A percentile compares a stretch with the other conserved stretches of the same genome.
Evolutionary conservation across 306 rosid species (phyloP).

Genomic region (Cucurbita moschata): DNA sequence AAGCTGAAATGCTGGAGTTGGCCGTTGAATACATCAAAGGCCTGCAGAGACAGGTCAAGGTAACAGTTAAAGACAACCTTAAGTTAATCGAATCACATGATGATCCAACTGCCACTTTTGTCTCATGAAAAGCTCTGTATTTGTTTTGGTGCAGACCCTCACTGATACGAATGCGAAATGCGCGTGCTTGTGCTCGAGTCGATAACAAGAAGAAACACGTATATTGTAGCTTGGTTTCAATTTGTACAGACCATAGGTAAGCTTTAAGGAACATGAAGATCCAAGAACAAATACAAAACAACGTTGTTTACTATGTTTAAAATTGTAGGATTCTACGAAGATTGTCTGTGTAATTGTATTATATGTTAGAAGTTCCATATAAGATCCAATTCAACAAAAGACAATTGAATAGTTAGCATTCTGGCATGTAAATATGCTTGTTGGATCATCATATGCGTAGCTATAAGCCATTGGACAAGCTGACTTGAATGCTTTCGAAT

Average conservation of each 20-base stretch:
- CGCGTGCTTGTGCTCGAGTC: slow-evolving; percentile 48
- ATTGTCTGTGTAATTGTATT: not conserved
- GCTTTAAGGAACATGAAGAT: slow-evolving; percentile 1
- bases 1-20: slow-evolving; percentile 76
- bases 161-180: slow-evolving; percentile 45
- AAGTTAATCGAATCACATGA: not conserved
- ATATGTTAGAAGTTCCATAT: not conserved
- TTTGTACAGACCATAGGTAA: not conserved
- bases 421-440: slow-evolving; percentile 48
- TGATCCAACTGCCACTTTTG: slow-evolving; percentile 2
- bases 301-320: not conserved
- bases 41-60: slow-evolving; percentile 72
- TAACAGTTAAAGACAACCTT: not conserved
- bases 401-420: slow-evolving; percentile 32
- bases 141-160: slow-evolving; percentile 43
- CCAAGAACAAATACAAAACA: not conserved
- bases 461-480: slow-evolving; percentile 49
- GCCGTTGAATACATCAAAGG: slow-evolving; percentile 62
- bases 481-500: slow-evolving; percentile 35
- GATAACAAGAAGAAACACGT: slow-evolving; percentile 19
- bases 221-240: slow-evolving; percentile 12
- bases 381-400: slow-evolving; percentile 31
- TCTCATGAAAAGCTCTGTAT: slow-evolving; percentile 3
- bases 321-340: not conserved
- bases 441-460: slow-evolving; percentile 52